Base-by-base conservation (phyloP, 2,329 filamentous ascomycete species). In the Hypoxylon sp. region DNA sequence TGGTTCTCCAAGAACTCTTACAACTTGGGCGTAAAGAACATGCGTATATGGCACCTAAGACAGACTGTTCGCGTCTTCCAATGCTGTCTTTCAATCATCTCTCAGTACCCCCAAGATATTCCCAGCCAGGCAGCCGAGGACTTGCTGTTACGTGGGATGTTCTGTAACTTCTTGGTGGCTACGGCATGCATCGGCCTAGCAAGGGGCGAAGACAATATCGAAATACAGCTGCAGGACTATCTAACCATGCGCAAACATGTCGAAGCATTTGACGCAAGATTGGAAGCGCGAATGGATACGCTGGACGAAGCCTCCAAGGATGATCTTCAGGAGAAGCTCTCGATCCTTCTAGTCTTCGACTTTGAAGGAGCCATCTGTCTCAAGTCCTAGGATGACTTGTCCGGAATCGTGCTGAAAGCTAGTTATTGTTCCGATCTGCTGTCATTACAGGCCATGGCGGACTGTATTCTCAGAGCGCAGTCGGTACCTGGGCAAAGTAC, bases 1-100 rank as follows among this genome's bases (percentile, higher is more conserved):
- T 96, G 92, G 92, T 93, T 96, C 70, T 88, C 88, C 31, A 88
- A 88, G 61, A 94, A 90, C 62, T 83, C 89, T 1, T 96, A 96
- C 77, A 96, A 95, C 64, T 72, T 92, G 5, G 88, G 87, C 0
- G 74, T 94, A 3, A 85, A 86, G 58, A 79, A 88, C 63, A 79
- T 80, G 1, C 77, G 82, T 2, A 62, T 55, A 0, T 88, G 88
- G 79, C 71, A 82, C 20, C 78, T 87, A 1, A 70, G 72, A 4
- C 73, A 80, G 45, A 77, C 88, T 0, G 69, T 87, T 3, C 78
- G 83, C 3, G 79, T 96, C 20, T 74, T 88, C 43, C 72, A 70
- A 3, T 76, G 77, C 23, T 87, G 83, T 58, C 74, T 86, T 29
- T 70, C 68, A 0, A 81, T 89, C 26, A 79, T 81, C n/a, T 65